Evolutionary conservation across 768 basidiomycete species (phyloP), one percentile per base, ranked within the genome.

Genomic region (Pilatotrama ljubarskyi): DNA sequence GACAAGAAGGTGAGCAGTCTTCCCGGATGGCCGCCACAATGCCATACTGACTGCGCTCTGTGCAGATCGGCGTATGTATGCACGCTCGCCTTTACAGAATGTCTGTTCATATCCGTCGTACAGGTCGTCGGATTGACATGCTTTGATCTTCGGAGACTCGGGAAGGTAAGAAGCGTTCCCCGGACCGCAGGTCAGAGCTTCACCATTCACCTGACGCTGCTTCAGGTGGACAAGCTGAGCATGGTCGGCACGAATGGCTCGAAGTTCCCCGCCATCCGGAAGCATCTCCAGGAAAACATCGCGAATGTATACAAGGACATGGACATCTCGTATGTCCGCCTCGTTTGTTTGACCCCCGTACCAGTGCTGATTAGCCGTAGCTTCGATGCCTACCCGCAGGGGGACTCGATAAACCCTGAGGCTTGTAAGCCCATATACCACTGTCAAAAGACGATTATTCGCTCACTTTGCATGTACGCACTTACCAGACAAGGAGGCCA

Each of bases 211-310:
- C 22, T 22, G 10, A 11, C 6, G 8, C 3, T 32, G n/a, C 2
- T 17, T 32, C 51, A 87, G 88, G 83, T 93, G 42, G 83, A 83
- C 65, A 77, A 85, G 51, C 83, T 94, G 22, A 81, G 84, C 49
- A 95, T 95, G 93, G 95, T 90, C 55, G 93, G 94, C 32, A 91
- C 92, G 47, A 91, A 88, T 70, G 93, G 93, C 38, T 82, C 80
- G 54, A 94, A 95, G 74, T 96, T 92, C 74, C 91, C 94, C 20
- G 87, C 83, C 41, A 95, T 96, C 66, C 82, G 90, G 57, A 73
- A 82, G 55, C 94, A 95, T 72, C 80, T 97, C 55, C 76, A 84
- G 51, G 81, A 89, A 67, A 95, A 96, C 67, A 95, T 96, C 63
- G 87, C 81, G 7, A 77, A 83, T 40, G 90, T 84, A 35, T 96